Conservation (phyloP, 768 basidiomycete genomes). For the Boletus tomentosulus region DNA sequence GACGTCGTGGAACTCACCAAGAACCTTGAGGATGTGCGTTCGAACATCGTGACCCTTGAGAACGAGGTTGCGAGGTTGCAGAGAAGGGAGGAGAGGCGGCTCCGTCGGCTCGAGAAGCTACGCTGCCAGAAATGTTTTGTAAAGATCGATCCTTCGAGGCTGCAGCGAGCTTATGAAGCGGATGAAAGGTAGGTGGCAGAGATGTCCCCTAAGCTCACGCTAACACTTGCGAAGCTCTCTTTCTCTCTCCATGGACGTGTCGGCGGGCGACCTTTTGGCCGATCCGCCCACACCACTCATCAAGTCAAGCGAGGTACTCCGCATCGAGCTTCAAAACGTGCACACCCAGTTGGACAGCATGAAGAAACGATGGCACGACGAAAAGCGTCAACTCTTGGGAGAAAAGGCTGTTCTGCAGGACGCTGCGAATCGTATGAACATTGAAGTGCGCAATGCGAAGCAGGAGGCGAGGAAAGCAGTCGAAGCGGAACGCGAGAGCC, state of each 20-base stretch:
- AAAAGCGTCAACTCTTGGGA: constrained; percentile 56
- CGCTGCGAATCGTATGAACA: constrained; percentile 60
- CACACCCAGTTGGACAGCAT: constrained; percentile 61
- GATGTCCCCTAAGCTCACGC: not conserved
- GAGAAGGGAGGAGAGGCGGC: constrained; percentile 66
- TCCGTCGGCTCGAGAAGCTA: constrained; percentile 53
- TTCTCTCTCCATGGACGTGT: constrained; percentile 42
- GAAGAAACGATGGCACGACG: constrained; percentile 68
- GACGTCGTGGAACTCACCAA: constrained; percentile 68
- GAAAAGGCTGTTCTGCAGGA: constrained; percentile 75
- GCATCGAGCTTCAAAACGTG: constrained; percentile 54
- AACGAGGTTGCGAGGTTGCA: constrained; percentile 63
- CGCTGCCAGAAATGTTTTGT: constrained; percentile 68
- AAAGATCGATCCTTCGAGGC: constrained; percentile 50
- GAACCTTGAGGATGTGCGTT: constrained; percentile 68
- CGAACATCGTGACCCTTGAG: constrained; percentile 52
- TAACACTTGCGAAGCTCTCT: constrained; percentile 38
- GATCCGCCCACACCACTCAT: constrained; percentile 69
- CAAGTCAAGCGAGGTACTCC: constrained; percentile 61
- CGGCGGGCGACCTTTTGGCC: constrained; percentile 41
- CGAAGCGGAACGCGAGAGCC: constrained; percentile 49
- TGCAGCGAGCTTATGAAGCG: constrained; percentile 37
- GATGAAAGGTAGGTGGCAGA: constrained; percentile 57
- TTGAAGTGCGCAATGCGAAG: constrained; percentile 54
- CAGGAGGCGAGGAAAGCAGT: constrained; percentile 51